Conservation (phyloP, 176 grass and related monocot genomes). For the Oryza rufipogon region DNA sequence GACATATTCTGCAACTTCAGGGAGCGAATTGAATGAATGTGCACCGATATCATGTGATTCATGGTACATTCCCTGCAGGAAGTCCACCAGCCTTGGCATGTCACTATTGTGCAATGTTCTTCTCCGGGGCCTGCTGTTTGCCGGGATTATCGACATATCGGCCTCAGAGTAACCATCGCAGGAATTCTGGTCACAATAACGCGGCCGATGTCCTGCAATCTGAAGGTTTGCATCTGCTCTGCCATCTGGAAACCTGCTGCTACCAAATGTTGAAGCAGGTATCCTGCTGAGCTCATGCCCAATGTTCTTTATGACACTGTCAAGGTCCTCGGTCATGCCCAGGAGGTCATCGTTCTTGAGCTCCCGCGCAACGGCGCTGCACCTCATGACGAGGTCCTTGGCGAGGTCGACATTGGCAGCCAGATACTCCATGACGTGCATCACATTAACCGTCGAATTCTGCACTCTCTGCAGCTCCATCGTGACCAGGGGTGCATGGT, state of each 20-base stretch:
- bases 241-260: constrained; percentile 42
- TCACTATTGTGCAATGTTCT: constrained; percentile 43
- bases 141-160: constrained; percentile 21
- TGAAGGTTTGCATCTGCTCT: constrained; percentile 30
- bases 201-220: constrained; percentile 20
- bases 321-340: constrained; percentile 57
- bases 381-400: constrained; percentile 66
- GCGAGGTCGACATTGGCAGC: constrained; percentile 71
- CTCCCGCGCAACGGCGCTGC: constrained; percentile 39
- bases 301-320: constrained; percentile 67
- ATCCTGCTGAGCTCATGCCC: constrained; percentile 67
- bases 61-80: constrained; percentile 55
- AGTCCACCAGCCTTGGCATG: constrained; percentile 66
- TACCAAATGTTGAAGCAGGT: constrained; percentile 48
- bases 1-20: constrained; percentile 67
- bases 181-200: constrained; percentile 31
- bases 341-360: constrained; percentile 61
- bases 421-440: constrained; percentile 54
- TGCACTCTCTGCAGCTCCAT: constrained; percentile 46
- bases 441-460: constrained; percentile 24
- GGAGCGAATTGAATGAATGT: constrained; percentile 44
- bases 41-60: constrained; percentile 50
- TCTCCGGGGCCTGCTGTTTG: constrained; percentile 31
- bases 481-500: constrained; percentile 26
- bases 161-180: constrained; percentile 2